A percentile compares a stretch with the other conserved stretches of the same genome.
These are phyloP conservation scores for Ganoderma sp. DNA, from an alignment of 1,284 basidiomycete species.

Conservation along the genomic window DNA sequence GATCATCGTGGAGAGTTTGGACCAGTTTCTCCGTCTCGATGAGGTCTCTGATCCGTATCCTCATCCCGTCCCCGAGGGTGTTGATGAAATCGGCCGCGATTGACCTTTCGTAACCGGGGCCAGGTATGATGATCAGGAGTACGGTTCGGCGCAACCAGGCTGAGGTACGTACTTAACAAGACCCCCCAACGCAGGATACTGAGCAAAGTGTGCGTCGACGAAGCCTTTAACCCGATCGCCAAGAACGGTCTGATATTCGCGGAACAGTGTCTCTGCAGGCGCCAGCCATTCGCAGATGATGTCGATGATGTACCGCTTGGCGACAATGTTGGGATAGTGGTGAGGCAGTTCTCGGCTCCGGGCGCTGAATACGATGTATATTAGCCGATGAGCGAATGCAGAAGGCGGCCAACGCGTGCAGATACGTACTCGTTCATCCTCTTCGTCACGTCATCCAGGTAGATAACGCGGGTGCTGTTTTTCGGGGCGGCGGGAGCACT, in stretches of 20 bases:
- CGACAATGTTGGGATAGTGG: slow-evolving; percentile 69
- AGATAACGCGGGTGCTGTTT: slow-evolving; percentile 44
- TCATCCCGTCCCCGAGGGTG: not conserved
- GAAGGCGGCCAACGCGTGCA: not conserved
- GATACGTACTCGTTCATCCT: slow-evolving; percentile 52
- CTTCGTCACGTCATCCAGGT: slow-evolving; percentile 60
- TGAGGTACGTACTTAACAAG: not conserved
- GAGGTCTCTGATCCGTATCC: slow-evolving; percentile 58
- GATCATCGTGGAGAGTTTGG: slow-evolving; percentile 14
- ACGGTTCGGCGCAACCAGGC: not conserved
- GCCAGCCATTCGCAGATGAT: slow-evolving; percentile 55
- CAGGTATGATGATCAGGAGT: not conserved
- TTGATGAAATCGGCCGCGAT: not conserved
- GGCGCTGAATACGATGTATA: slow-evolving; percentile 48
- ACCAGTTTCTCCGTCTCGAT: slow-evolving; percentile 46
- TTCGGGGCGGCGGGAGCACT: slow-evolving; percentile 1
- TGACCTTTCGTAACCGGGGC: not conserved
- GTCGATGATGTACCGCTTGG: slow-evolving; percentile 52
- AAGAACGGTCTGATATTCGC: slow-evolving; percentile 48
- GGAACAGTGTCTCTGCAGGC: slow-evolving; percentile 57
- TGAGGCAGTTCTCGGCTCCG: slow-evolving; percentile 72
- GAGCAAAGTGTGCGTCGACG: not conserved
- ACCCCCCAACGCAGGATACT: not conserved
- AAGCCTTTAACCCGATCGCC: slow-evolving; percentile 45
- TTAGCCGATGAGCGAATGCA: not conserved